Evolutionary conservation across 2,329 filamentous ascomycete species (phyloP).

Genomic region (Alternaria hordeiaustralica): DNA sequence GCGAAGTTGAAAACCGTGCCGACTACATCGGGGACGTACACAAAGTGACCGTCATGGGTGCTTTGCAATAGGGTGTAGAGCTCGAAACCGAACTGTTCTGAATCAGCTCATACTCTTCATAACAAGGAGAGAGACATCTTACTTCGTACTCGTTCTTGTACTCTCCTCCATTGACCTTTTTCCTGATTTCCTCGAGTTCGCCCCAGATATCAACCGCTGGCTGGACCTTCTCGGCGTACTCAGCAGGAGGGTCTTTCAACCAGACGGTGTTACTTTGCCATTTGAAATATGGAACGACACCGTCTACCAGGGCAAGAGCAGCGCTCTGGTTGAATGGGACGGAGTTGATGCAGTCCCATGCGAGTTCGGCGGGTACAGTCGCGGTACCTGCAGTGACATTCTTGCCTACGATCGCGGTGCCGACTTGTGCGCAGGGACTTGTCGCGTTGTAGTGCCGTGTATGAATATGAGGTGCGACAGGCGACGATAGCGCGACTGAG

Average conservation of each 20-base stretch:
- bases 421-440: constrained; percentile 43
- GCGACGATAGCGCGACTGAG: constrained; percentile 35
- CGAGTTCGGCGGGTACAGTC: constrained; percentile 52
- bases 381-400: constrained; percentile 33
- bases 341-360: constrained; percentile 55
- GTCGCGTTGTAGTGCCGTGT: constrained; percentile 35
- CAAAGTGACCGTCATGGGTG: constrained; percentile 71
- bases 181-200: constrained; percentile 48
- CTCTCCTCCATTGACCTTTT: constrained; percentile 43
- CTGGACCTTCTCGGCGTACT: constrained; percentile 56
- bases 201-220: constrained; percentile 51
- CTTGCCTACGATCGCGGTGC: constrained; percentile 35
- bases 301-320: constrained; percentile 50
- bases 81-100: constrained; percentile 38
- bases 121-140: not conserved
- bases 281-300: constrained; percentile 53
- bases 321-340: constrained; percentile 54
- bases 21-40: constrained; percentile 61
- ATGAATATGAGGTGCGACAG: constrained; percentile 28
- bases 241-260: constrained; percentile 54
- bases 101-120: constrained; percentile 7
- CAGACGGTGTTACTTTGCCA: constrained; percentile 56
- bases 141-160: constrained; percentile 53
- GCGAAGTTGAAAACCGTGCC: constrained; percentile 59
- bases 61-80: constrained; percentile 54